Percentiles rank a stretch among this genome's conserved stretches.
These are phyloP conservation scores for Pseudomassariella vexata DNA, from an alignment of 2,329 filamentous ascomycete species.

Conservation along the genomic window DNA sequence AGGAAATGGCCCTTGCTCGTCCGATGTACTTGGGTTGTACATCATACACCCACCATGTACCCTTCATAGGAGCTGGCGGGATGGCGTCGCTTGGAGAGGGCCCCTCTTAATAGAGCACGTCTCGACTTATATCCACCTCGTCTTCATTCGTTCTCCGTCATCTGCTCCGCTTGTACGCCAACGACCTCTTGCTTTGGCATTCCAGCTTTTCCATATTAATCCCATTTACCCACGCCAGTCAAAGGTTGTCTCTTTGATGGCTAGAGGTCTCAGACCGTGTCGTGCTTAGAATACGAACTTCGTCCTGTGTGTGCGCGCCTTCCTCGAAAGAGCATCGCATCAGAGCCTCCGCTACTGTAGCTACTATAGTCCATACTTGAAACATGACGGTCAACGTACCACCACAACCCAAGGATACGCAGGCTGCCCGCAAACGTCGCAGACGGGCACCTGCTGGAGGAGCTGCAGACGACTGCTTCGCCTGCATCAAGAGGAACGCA, in stretches of 20 bases:
- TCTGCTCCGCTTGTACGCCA: slow-evolving; percentile 27
- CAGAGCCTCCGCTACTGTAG: slow-evolving; percentile 11
- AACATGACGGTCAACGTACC: slow-evolving; percentile 45
- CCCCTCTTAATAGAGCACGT: too few species aligned
- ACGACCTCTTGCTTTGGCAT: slow-evolving; percentile 26
- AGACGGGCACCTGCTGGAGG: slow-evolving; percentile 84
- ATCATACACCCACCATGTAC: too few species aligned
- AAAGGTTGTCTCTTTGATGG: slow-evolving; percentile 25
- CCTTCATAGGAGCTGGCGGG: too few species aligned
- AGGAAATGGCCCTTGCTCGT: slow-evolving; percentile 8
- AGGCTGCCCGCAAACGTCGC: slow-evolving; percentile 63
- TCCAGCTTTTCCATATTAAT: slow-evolving; percentile 34
- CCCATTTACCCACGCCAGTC: slow-evolving; percentile 36
- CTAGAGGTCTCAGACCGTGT: slow-evolving; percentile 20
- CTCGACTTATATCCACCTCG: slow-evolving; percentile 26
- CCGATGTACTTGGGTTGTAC: slow-evolving; percentile 11
- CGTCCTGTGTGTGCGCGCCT: slow-evolving; percentile 13
- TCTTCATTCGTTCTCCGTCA: slow-evolving; percentile 24
- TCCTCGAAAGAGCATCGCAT: slow-evolving; percentile 12
- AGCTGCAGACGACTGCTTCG: slow-evolving; percentile 91
- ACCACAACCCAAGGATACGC: slow-evolving; percentile 44
- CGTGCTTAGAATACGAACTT: slow-evolving; percentile 16
- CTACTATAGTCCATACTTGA: slow-evolving; percentile 17
- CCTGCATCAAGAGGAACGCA: slow-evolving; percentile 75
- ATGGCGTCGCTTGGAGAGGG: too few species aligned